Evolutionary conservation across 2,329 filamentous ascomycete genomes (phyloP).

Genomic region (Aciculosporium take): DNA sequence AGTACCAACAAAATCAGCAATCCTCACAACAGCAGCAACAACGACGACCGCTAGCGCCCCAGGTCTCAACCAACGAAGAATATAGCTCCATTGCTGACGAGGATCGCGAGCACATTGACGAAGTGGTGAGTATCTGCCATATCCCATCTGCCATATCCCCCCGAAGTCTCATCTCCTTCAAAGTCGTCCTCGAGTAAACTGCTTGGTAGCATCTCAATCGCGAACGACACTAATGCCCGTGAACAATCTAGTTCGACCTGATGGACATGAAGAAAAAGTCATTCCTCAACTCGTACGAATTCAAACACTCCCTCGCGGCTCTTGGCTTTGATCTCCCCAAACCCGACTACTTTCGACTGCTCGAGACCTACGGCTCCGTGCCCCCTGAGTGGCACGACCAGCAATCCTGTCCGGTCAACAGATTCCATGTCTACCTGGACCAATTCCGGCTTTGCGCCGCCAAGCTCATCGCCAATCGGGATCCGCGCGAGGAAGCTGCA

Average conservation of each 20-base stretch:
- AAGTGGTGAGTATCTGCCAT: constrained; percentile 54
- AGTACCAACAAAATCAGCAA: constrained; percentile 18
- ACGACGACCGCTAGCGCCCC: constrained; percentile 18
- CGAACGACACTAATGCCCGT: neutral
- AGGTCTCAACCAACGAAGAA: constrained; percentile 24
- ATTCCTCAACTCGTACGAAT: constrained; percentile 93
- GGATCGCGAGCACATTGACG: constrained; percentile 82
- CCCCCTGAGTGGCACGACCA: constrained; percentile 41
- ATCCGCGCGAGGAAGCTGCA: constrained; percentile 81
- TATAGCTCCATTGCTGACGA: constrained; percentile 56
- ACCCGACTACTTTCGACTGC: constrained; percentile 64
- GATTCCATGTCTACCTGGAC: constrained; percentile 35
- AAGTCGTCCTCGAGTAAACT: neutral
- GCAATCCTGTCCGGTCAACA: constrained; percentile 28
- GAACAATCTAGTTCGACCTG: constrained; percentile 56
- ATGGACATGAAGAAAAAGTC: constrained; percentile 96
- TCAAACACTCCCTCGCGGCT: constrained; percentile 90
- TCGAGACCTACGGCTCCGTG: constrained; percentile 67
- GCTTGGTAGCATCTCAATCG: neutral
- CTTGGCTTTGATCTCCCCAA: constrained; percentile 88
- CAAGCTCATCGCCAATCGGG: constrained; percentile 63
- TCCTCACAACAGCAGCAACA: constrained; percentile 12
- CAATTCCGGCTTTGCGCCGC: constrained; percentile 59
- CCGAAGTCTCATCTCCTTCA: constrained; percentile 7
- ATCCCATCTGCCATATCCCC: neutral